phyloP scores from a whole-genome alignment of 2,329 filamentous ascomycete genomes.

The Aspergillus intermedius region DNA sequence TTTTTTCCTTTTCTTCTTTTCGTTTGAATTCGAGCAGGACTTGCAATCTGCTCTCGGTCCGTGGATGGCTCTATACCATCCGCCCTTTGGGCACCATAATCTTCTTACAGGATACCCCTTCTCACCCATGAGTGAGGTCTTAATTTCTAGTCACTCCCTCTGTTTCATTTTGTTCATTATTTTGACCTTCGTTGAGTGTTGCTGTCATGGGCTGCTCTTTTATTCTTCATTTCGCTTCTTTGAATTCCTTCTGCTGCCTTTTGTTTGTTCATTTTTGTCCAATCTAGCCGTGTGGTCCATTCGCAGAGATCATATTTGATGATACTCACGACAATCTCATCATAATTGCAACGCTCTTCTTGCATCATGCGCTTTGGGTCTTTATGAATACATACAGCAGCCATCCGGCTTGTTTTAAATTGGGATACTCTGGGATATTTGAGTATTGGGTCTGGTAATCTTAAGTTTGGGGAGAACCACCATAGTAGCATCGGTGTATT shows the following conservation, averaged over 20 bases:
- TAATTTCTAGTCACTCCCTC: conserved; percentile 1
- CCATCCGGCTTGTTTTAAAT: too few relatives aligned
- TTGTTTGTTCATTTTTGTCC: conserved; percentile 3
- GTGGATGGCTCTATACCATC: neutral
- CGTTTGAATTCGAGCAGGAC: conserved; percentile 10
- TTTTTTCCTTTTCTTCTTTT: conserved; percentile 6
- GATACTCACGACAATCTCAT: conserved; percentile 9
- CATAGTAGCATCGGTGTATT: too few relatives aligned
- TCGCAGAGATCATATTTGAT: conserved; percentile 1
- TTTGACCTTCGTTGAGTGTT: conserved; percentile 4
- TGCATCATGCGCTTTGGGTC: neutral
- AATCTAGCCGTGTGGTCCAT: neutral
- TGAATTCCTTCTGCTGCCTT: conserved; percentile 1
- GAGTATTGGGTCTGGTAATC: too few relatives aligned
- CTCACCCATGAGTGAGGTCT: conserved; percentile 18
- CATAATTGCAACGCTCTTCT: neutral
- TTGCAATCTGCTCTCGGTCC: conserved; percentile 7
- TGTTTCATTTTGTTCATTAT: neutral
- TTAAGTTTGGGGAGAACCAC: too few relatives aligned
- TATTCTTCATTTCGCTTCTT: conserved; percentile 4
- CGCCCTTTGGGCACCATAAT: conserved; percentile 13
- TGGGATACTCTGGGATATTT: too few relatives aligned
- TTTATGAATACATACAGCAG: neutral
- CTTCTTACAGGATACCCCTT: conserved; percentile 19
- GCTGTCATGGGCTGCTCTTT: conserved; percentile 1